A percentile compares a stretch with the other conserved stretches of the same genome.
These are phyloP conservation scores for Spathaspora hagerdaliae DNA, from an alignment of 805 yeast genomes.

Conservation along the genomic window DNA sequence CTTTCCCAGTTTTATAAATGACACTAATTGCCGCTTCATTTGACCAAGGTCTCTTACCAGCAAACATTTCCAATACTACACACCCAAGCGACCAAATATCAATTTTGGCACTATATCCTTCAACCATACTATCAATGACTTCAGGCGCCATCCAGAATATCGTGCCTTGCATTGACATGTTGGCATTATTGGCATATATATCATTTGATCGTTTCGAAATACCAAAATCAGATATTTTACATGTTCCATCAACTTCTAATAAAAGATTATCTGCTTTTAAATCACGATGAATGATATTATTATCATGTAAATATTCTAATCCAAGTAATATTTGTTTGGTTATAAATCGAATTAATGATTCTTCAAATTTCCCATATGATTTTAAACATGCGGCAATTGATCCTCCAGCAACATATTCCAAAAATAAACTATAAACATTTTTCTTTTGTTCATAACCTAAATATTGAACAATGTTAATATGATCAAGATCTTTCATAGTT, in stretches of 20 bases:
- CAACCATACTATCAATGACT: slow-evolving; percentile 80
- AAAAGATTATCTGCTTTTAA: slow-evolving; percentile 90
- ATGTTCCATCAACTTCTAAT: slow-evolving; percentile 86
- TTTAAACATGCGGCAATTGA: slow-evolving; percentile 85
- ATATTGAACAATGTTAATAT: slow-evolving; percentile 91
- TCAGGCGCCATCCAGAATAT: slow-evolving; percentile 99
- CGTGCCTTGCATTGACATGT: slow-evolving; percentile 98
- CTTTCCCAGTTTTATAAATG: slow-evolving; percentile 80
- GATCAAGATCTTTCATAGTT: slow-evolving; percentile 90
- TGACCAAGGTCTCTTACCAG: slow-evolving; percentile 97
- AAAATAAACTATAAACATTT: slow-evolving; percentile 75
- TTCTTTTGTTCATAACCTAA: slow-evolving; percentile 83
- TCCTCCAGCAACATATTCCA: slow-evolving; percentile 98
- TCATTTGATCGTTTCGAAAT: slow-evolving; percentile 76
- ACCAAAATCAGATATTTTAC: slow-evolving; percentile 96
- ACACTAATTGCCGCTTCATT: slow-evolving; percentile 94
- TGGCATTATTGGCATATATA: slow-evolving; percentile 86
- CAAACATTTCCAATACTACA: slow-evolving; percentile 95
- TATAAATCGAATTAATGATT: slow-evolving; percentile 63
- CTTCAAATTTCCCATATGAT: slow-evolving; percentile 82
- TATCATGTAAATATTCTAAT: slow-evolving; percentile 77
- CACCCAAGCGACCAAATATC: slow-evolving; percentile 99
- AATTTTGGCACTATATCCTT: slow-evolving; percentile 94
- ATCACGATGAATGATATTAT: slow-evolving; percentile 89
- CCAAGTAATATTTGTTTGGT: slow-evolving; percentile 82